Base-by-base conservation (phyloP, 2,329 filamentous ascomycete species). In the Periconia macrospinosa region DNA sequence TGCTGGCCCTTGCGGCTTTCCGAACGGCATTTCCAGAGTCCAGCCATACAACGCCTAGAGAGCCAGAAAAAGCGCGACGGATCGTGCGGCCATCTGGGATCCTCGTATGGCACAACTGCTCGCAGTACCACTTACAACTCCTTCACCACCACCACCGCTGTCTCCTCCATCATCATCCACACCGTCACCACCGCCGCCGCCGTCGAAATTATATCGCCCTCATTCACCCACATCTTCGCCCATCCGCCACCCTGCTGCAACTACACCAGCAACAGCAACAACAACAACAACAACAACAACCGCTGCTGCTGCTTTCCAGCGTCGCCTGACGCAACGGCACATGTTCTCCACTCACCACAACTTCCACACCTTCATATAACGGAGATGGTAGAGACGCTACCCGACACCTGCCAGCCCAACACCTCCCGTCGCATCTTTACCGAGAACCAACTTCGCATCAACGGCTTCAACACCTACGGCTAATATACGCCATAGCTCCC, bases 391-490 rank as follows among this genome's bases (percentile, higher is more conserved):
- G 63, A 59, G 63, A 67, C 63, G 62, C 64, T 58, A 47, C 58
- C 57, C 48, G 56, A 58, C 59, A 56, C 49, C 58, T 66, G 65
- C 61, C 68, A 71, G 63, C 67, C 68, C 67, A 68, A 72, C 61
- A 66, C 69, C 65, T 63, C 70, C 60, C 72, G 72, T 66, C 71
- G 69, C 67, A 72, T 75, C 61, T 58, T 69, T 65, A 65, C 69
- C 60, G 72, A 72, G 62, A 66, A 69, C 59, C 67, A 72, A 60
- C 66, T 66, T 55, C 72, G 72, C 68, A 70, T 75, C 60, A 75
- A 75, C 72, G 72, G 73, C 59, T 75, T 74, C 69, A 74, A 75
- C 63, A 70, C 67, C 37, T 75, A 75, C 71, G 72, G 72, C 50
- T 75, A 74, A 66, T 41, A 27, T 27, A 3, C 23, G 8, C 23